A percentile compares a stretch with the other conserved stretches of the same genome.
These are phyloP conservation scores for Articulospora tetracladia DNA, from an alignment of 495 filamentous ascomycete genomes.

Conservation along the genomic window DNA sequence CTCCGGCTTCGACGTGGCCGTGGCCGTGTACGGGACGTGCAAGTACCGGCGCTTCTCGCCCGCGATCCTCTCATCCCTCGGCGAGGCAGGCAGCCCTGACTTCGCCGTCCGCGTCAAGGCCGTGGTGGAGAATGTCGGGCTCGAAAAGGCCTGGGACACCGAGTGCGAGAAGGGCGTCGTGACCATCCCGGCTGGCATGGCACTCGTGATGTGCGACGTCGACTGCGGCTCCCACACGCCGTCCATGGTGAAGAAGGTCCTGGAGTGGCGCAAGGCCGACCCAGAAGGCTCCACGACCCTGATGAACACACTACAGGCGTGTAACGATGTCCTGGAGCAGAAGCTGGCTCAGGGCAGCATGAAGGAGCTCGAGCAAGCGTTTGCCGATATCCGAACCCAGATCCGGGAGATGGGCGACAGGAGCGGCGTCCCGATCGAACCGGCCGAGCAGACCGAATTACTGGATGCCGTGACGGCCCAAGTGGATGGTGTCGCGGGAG, in stretches of 20 bases:
- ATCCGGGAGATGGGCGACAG: slow-evolving; percentile 72
- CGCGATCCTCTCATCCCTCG: slow-evolving; percentile 59
- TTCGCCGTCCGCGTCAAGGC: slow-evolving; percentile 64
- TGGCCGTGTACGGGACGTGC: slow-evolving; percentile 86
- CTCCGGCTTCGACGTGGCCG: slow-evolving; percentile 94
- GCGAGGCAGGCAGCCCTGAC: slow-evolving; percentile 54
- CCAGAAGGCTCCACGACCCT: slow-evolving; percentile 59
- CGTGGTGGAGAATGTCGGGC: slow-evolving; percentile 57
- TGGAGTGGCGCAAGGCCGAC: slow-evolving; percentile 74
- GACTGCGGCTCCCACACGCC: slow-evolving; percentile 92
- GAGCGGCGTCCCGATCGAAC: slow-evolving; percentile 87
- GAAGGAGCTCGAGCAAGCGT: slow-evolving; percentile 32
- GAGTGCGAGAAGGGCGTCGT: slow-evolving; percentile 62
- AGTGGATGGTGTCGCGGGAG: slow-evolving; percentile 79
- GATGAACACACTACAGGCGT: slow-evolving; percentile 68
- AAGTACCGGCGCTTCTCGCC: slow-evolving; percentile 90
- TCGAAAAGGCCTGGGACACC: slow-evolving; percentile 66
- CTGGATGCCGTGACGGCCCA: slow-evolving; percentile 59
- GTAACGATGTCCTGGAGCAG: slow-evolving; percentile 67
- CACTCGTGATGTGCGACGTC: slow-evolving; percentile 90
- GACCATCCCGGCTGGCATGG: slow-evolving; percentile 57
- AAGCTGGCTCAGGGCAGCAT: slow-evolving; percentile 45
- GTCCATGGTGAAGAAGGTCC: slow-evolving; percentile 88
- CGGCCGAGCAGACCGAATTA: slow-evolving; percentile 75
- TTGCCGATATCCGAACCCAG: slow-evolving; percentile 40